These are phyloP conservation scores for Lachancea thermotolerans DNA, from an alignment of 805 yeast genomes.

Conservation along the genomic window DNA sequence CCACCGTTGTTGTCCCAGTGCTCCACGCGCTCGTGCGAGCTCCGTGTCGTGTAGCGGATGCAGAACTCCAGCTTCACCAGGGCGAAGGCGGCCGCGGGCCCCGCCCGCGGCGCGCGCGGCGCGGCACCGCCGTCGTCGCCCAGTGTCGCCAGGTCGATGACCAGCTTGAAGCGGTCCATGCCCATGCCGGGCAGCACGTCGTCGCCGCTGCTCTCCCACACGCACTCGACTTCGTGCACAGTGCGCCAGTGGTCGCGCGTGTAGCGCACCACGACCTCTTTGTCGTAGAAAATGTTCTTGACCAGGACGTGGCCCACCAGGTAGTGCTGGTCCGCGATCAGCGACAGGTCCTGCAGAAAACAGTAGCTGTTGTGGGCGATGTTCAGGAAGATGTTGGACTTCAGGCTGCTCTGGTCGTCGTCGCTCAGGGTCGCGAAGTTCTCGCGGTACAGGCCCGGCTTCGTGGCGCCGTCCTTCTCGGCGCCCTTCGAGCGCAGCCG, in stretches of 20 bases:
- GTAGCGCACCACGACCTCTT: conserved; percentile 63
- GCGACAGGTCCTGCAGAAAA: conserved; percentile 51
- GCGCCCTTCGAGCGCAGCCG: conserved; percentile 1
- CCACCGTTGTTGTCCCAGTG: conserved; percentile 29
- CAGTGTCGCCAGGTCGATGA: conserved; percentile 14
- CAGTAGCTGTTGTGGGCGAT: conserved; percentile 14
- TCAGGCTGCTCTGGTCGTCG: conserved; percentile 20
- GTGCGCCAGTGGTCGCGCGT: conserved; percentile 77
- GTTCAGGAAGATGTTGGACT: conserved; percentile 24
- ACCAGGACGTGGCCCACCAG: conserved; percentile 75
- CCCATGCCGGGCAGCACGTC: conserved; percentile 23
- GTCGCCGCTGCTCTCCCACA: conserved; percentile 25
- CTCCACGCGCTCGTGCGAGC: conserved; percentile 16
- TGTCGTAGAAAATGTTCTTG: conserved; percentile 62
- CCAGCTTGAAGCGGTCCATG: conserved; percentile 27
- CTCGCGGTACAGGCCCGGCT: conserved; percentile 23
- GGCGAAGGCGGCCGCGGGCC: too few relatives aligned
- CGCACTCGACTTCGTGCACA: conserved; percentile 28
- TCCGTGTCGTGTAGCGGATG: conserved; percentile 24
- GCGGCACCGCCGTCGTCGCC: conserved; percentile 9
- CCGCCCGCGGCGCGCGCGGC: too few relatives aligned
- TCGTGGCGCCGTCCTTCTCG: neutral
- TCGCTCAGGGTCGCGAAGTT: conserved; percentile 24
- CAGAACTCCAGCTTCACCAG: conserved; percentile 20
- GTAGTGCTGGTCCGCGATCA: conserved; percentile 50